Evolutionary conservation across 2,329 filamentous ascomycete species (phyloP), one percentile per base, ranked within the genome.

Genomic region (Penicillium rolfsii): DNA sequence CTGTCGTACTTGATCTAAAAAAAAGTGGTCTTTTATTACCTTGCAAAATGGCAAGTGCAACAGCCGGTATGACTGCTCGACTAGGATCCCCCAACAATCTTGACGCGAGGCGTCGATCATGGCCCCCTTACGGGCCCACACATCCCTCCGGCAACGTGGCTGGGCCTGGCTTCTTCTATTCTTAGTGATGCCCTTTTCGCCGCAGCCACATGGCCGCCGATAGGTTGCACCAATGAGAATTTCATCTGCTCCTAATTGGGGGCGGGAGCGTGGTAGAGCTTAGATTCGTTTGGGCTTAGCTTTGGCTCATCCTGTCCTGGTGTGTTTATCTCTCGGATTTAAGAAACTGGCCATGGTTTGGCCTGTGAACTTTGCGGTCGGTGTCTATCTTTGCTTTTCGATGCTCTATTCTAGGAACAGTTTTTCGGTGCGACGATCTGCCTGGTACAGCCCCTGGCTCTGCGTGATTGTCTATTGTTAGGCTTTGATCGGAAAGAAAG

Each of bases 161-260:
- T 35, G 48, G n/a, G 19, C 36, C 59, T 61, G 26, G 30, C 30
- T 33, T 8, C 24, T 48, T 49, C 58, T 61, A 52, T 55, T 58
- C 59, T 62, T 63, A 62, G 61, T 50, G 59, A 28, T 26, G 6
- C 22, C 1, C 19, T 52, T 53, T 52, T 53, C 50, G 50, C 54
- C 50, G 53, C 52, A 43, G 56, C 62, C 62, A 64, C 62, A 61
- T 58, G 62, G 50, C n/a, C 9, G 46, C 50, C 57, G 63, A 50
- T 57, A 41, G 28, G 33, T 16, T 9, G 19, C 38, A 43, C 52
- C 36, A 43, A 41, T 43, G 12, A 22, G 26, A 36, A 24, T n/a
- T 26, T 35, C 12, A 5, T n/a, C 6, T 22, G 9, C 26, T 3
- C 12, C 12, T 7, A 8, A 35, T 7, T 12, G 9, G 46, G 28